Percentiles rank a stretch among this genome's conserved stretches.
phyloP scores from a whole-genome alignment of 768 basidiomycete genomes.

The Serendipita sp. region DNA sequence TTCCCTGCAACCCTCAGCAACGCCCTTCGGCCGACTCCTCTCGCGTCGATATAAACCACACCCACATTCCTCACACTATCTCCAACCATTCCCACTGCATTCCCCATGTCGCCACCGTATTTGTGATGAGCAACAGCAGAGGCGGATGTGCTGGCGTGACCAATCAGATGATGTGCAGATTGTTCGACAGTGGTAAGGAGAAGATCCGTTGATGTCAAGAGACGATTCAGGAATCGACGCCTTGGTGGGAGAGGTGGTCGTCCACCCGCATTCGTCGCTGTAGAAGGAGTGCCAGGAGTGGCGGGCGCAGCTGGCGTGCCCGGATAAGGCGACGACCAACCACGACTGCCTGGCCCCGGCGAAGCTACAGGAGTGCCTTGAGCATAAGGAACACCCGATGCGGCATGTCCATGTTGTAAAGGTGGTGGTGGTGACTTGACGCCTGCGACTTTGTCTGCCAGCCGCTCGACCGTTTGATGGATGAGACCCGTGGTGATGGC shows the following conservation, averaged over 20 bases:
- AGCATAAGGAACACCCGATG: not conserved
- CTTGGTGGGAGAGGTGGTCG: constrained; percentile 11
- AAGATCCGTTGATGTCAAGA: constrained; percentile 49
- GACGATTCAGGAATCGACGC: constrained; percentile 22
- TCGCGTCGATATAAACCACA: constrained; percentile 62
- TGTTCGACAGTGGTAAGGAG: constrained; percentile 49
- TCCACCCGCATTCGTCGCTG: not conserved
- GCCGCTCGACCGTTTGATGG: constrained; percentile 43
- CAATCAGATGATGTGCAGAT: constrained; percentile 36
- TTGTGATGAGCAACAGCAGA: constrained; percentile 41
- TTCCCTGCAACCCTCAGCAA: constrained; percentile 47
- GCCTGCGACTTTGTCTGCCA: constrained; percentile 32
- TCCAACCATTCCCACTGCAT: constrained; percentile 41
- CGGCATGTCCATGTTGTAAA: not conserved
- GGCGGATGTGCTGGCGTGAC: constrained; percentile 32
- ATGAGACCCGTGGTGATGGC: constrained; percentile 44
- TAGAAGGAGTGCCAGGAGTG: no score
- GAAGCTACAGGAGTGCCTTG: constrained; percentile 10
- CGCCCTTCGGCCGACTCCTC: constrained; percentile 54
- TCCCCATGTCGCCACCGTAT: constrained; percentile 43
- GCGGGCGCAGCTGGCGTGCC: not conserved
- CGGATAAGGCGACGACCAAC: not conserved
- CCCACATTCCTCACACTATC: constrained; percentile 56
- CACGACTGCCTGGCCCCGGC: not conserved
- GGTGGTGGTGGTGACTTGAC: not conserved